Evolutionary conservation across 306 rosid genomes (phyloP).

Genomic region (Boehmeria nivea): DNA sequence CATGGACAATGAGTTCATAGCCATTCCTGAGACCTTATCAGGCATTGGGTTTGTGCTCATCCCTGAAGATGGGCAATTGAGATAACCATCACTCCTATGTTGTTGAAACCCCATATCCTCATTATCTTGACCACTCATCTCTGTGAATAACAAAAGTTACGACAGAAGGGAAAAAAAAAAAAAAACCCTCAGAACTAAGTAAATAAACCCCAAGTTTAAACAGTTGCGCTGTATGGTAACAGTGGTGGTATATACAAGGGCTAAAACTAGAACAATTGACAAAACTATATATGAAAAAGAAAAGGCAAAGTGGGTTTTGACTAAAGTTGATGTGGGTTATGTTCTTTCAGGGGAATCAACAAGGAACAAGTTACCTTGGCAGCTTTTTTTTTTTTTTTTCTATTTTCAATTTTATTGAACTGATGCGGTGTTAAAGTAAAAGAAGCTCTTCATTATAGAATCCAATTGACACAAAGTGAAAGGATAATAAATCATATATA

Average conservation of each 20-base stretch:
- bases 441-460: slow-evolving; percentile 57
- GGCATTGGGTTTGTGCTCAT: slow-evolving; percentile 38
- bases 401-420: slow-evolving; percentile 39
- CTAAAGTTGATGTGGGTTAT: slow-evolving; percentile 53
- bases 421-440: slow-evolving; percentile 68
- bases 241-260: neutral
- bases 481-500: slow-evolving; percentile 31
- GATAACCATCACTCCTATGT: slow-evolving; percentile 40
- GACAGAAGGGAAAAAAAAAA: neutral
- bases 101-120: slow-evolving; percentile 58
- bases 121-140: slow-evolving; percentile 72
- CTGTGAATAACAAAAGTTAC: slow-evolving; percentile 8
- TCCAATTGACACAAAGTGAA: slow-evolving; percentile 45
- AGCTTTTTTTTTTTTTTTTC: slow-evolving; percentile 41
- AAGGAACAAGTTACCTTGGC: slow-evolving; percentile 75
- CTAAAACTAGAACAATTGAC: slow-evolving; percentile 13
- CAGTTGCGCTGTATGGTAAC: slow-evolving; percentile 7
- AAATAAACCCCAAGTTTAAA: slow-evolving; percentile 33
- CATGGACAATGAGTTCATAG: slow-evolving; percentile 50
- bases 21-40: slow-evolving; percentile 47
- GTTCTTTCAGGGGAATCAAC: slow-evolving; percentile 80
- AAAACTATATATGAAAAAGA: slow-evolving; percentile 28
- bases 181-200: too few species aligned
- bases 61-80: slow-evolving; percentile 46
- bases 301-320: slow-evolving; percentile 69